Evolutionary conservation across 768 basidiomycete genomes (phyloP).

Genomic region (Coprinellus micaceus): DNA sequence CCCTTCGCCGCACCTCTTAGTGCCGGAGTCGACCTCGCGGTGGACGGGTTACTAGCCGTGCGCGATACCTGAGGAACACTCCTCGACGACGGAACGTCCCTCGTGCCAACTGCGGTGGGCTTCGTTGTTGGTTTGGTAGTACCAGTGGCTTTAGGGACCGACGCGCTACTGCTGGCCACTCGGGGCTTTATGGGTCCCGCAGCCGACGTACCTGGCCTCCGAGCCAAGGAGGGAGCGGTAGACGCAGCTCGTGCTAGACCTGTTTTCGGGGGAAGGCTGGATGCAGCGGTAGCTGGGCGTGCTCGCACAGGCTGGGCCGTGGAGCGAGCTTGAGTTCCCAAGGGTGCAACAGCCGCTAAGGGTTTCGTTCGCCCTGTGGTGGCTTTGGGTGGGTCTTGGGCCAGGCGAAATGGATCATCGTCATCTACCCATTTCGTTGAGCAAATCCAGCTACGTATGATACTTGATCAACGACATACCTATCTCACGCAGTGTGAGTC

Average conservation of each 20-base stretch:
- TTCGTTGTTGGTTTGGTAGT: not conserved
- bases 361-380: not conserved
- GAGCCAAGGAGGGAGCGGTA: not conserved
- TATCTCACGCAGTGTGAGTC: conserved; percentile 1
- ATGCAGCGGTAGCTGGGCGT: conserved; percentile 7
- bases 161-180: not conserved
- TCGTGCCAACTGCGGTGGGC: not conserved
- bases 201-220: not conserved
- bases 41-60: not conserved
- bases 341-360: not conserved
- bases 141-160: not conserved
- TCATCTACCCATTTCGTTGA: conserved; percentile 1
- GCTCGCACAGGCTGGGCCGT: not conserved
- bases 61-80: not conserved
- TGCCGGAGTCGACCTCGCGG: not conserved
- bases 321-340: not conserved
- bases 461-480: conserved; percentile 1
- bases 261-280: conserved; percentile 1
- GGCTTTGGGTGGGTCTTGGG: not conserved
- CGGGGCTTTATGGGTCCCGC: too few species aligned
- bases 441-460: not conserved
- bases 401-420: conserved; percentile 10
- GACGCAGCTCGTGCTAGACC: not conserved
- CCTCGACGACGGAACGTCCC: not conserved
- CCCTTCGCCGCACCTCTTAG: not conserved